A percentile compares a stretch with the other conserved stretches of the same genome.
These are phyloP conservation scores for Lentinula sp. DNA, from an alignment of 768 basidiomycete genomes.

Conservation along the genomic window DNA sequence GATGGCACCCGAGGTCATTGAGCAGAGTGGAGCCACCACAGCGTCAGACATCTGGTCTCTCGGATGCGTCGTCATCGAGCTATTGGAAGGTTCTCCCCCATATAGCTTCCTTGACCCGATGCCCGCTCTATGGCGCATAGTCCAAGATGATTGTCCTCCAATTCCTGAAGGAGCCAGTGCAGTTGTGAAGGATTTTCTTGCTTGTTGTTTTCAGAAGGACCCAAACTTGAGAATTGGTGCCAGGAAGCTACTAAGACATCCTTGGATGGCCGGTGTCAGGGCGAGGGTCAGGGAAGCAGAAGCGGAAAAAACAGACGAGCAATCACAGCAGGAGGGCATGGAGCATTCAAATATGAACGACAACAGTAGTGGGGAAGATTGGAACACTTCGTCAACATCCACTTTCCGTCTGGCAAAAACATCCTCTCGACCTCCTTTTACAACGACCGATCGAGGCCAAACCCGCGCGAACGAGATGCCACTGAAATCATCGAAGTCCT, in stretches of 20 bases:
- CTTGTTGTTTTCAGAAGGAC: conserved; percentile 98
- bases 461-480: not conserved
- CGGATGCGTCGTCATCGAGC: conserved; percentile 96
- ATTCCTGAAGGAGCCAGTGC: conserved; percentile 95
- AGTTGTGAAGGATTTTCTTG: conserved; percentile 93
- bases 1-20: conserved; percentile 99
- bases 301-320: conserved; percentile 23
- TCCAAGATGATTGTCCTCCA: conserved; percentile 95
- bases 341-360: not conserved
- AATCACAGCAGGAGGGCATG: not conserved
- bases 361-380: conserved; percentile 39
- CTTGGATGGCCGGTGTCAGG: conserved; percentile 75
- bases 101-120: conserved; percentile 96
- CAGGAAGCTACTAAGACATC: conserved; percentile 86
- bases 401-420: not conserved
- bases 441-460: not conserved
- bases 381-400: not conserved
- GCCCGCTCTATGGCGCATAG: conserved; percentile 97
- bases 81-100: conserved; percentile 87
- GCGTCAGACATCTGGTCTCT: conserved; percentile 98
- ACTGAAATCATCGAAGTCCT: not conserved
- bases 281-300: conserved; percentile 23
- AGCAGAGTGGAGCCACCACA: conserved; percentile 95
- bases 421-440: not conserved
- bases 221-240: conserved; percentile 91